Evolutionary conservation across 1,284 basidiomycete species (phyloP).

Genomic region (Ganoderma leucocontextum): DNA sequence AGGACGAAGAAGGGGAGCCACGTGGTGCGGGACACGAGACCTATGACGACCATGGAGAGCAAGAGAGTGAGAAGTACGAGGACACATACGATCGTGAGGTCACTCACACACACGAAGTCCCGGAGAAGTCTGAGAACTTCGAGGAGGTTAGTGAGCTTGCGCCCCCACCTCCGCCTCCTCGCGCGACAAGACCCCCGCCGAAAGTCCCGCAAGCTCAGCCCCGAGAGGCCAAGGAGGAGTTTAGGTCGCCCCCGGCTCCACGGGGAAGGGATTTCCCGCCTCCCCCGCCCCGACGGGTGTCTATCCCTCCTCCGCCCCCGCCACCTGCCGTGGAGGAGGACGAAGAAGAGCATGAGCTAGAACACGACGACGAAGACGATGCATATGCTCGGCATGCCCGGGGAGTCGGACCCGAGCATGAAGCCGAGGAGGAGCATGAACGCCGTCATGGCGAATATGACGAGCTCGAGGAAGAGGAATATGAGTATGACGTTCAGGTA

Average conservation of each 20-base stretch:
- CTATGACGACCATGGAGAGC: slow-evolving; percentile 17
- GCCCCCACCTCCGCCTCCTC: slow-evolving; percentile 13
- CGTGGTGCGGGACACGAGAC: slow-evolving; percentile 29
- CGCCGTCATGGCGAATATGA: slow-evolving; percentile 9
- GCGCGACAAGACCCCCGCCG: slow-evolving; percentile 22
- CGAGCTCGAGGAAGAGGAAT: slow-evolving; percentile 9
- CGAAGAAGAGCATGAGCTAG: slow-evolving; percentile 19
- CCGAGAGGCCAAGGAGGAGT: slow-evolving; percentile 17
- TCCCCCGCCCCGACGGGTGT: slow-evolving; percentile 30
- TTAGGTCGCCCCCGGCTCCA: slow-evolving; percentile 11
- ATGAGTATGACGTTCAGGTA: slow-evolving; percentile 15
- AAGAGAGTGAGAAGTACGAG: slow-evolving; percentile 12
- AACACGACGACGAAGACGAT: slow-evolving; percentile 21
- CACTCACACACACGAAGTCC: slow-evolving; percentile 16
- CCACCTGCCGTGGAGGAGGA: slow-evolving; percentile 5
- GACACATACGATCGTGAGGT: slow-evolving; percentile 14
- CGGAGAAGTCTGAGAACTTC: slow-evolving; percentile 20
- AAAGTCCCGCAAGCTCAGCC: slow-evolving; percentile 7
- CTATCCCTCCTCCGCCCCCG: slow-evolving; percentile 25
- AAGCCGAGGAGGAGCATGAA: slow-evolving; percentile 20
- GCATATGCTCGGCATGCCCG: slow-evolving; percentile 24
- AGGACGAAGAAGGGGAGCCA: slow-evolving; percentile 27
- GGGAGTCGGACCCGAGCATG: slow-evolving; percentile 23
- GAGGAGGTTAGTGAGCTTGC: slow-evolving; percentile 18
- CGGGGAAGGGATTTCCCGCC: slow-evolving; percentile 22